Evolutionary conservation across 345 rosid genomes (phyloP).

Genomic region (Trapa bicornis): DNA sequence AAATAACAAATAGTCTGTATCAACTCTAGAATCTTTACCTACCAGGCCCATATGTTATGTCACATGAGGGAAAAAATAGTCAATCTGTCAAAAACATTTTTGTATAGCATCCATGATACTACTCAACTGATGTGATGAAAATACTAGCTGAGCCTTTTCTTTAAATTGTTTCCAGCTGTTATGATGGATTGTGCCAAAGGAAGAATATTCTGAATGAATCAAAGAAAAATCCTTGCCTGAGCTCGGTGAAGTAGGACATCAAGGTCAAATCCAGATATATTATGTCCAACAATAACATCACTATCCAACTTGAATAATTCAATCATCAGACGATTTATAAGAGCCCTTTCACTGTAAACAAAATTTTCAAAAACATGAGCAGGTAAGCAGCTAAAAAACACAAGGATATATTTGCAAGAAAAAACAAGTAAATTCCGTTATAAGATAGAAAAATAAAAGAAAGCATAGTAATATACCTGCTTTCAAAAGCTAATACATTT

Average conservation of each 20-base stretch:
- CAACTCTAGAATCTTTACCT: neutral
- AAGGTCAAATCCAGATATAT: conserved; percentile 94
- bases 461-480: conserved; percentile 39
- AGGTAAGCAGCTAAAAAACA: conserved; percentile 1
- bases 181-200: neutral
- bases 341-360: conserved; percentile 81
- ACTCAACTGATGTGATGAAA: neutral
- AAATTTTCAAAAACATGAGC: conserved; percentile 3
- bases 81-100: neutral
- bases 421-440: conserved; percentile 2
- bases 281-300: conserved; percentile 94
- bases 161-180: neutral
- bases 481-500: conserved; percentile 60
- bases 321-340: conserved; percentile 76
- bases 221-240: conserved; percentile 38
- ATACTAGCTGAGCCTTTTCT: neutral
- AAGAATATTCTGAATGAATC: neutral
- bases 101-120: neutral
- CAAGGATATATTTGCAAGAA: conserved; percentile 5
- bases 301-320: conserved; percentile 79
- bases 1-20: neutral
- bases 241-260: conserved; percentile 90
- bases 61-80: neutral
- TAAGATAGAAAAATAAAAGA: conserved; percentile 9
- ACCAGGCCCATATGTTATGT: neutral